Base-by-base conservation (phyloP, 2,329 filamentous ascomycete genomes). In the Sporothrix inflata region DNA sequence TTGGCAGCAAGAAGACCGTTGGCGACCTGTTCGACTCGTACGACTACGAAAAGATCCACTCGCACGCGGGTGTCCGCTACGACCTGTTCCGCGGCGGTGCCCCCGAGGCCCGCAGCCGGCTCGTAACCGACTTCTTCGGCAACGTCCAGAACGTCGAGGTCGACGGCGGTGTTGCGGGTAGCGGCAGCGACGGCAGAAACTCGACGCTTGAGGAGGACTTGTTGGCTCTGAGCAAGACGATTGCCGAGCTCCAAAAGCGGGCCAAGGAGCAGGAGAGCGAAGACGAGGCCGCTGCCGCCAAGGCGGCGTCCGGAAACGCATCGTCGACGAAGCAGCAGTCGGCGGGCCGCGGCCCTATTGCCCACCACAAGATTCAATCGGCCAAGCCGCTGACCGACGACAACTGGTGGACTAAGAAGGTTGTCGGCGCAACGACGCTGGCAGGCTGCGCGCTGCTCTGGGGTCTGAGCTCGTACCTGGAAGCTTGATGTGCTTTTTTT, bases 121-220 rank as follows among this genome's bases (percentile, higher is more conserved):
- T 96, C 40, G 90, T 99, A 53, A 97, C 97, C 77, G 96, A 99
- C 80, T 99, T 99, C 83, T 98, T 99, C 75, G 96, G 96, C 30
- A 99, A 98, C 79, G 94, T 98, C 16, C 96, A 99, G 80, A 97
- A 95, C 76, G 94, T 99, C 3, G 96, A 98, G 82, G 95, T 98
- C 3, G 93, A 96, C 76, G 86, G 86, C 34, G 57, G 53, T 11
- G 12, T 27, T 19, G n/a, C 9, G 16, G 38, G 51, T 45, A 21
- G 30, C 30, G 60, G 30, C 30, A 21, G 45, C 34, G 42, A 47
- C 55, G 45, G 49, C 60, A 85, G 87, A 72, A 87, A 86, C 73
- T 82, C 84, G 70, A 87, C 83, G 49, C 86, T 89, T 61, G 89
- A 90, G 67, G 91, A 94, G 76, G 94, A 98, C 77, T 82, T 98